Evolutionary conservation across 2,329 filamentous ascomycete species (phyloP).

Genomic region (Pezicula neosporulosa): DNA sequence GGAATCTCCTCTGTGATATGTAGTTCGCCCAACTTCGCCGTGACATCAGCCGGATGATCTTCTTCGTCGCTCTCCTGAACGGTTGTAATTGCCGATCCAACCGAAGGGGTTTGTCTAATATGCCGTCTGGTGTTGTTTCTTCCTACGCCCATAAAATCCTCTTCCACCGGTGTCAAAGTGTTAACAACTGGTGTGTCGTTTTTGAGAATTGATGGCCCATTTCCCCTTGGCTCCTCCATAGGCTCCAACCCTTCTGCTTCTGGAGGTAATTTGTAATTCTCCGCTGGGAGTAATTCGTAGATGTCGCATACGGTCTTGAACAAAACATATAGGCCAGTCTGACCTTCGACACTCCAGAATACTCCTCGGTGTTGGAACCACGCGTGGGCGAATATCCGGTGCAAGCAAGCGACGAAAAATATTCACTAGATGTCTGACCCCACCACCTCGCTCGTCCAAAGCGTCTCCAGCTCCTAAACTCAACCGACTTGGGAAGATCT

Average conservation of each 20-base stretch:
- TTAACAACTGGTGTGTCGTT: conserved; percentile 22
- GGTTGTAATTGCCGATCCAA: conserved; percentile 73
- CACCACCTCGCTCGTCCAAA: conserved; percentile 57
- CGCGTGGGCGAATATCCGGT: conserved; percentile 96
- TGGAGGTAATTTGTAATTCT: conserved; percentile 92
- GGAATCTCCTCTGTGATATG: conserved; percentile 40
- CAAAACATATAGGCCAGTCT: conserved; percentile 90
- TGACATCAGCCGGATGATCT: conserved; percentile 44
- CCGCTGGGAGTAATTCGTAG: conserved; percentile 83
- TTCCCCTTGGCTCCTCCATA: conserved; percentile 37
- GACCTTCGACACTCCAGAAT: conserved; percentile 89
- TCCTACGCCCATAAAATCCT: conserved; percentile 50
- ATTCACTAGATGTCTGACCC: conserved; percentile 84
- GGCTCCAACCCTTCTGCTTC: conserved; percentile 84
- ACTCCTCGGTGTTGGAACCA: conserved; percentile 97
- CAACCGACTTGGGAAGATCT: conserved; percentile 84
- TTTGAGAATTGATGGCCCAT: conserved; percentile 32
- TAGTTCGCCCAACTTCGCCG: conserved; percentile 43
- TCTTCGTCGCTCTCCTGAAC: conserved; percentile 84
- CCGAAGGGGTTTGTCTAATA: conserved; percentile 74
- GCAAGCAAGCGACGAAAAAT: conserved; percentile 91
- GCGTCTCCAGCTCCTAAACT: conserved; percentile 34
- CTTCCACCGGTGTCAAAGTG: conserved; percentile 35
- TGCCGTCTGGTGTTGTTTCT: conserved; percentile 78
- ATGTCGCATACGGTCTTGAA: conserved; percentile 97